phyloP scores from a whole-genome alignment of 169 alveolate species.

The Cryptosporidium muris region DNA sequence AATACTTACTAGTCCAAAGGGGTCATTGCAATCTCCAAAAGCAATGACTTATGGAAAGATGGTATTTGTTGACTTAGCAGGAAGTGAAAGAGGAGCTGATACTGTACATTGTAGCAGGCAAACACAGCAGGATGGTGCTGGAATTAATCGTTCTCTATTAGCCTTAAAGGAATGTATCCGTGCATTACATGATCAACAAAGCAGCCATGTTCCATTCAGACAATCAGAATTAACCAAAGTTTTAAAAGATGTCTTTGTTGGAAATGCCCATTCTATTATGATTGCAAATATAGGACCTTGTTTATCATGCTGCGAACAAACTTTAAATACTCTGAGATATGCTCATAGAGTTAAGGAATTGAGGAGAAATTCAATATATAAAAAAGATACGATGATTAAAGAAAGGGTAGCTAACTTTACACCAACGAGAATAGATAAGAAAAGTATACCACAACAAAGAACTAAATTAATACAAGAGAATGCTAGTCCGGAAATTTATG shows the following conservation, averaged over 20 bases:
- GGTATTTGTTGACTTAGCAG: constrained; percentile 97
- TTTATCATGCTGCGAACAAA: constrained; percentile 95
- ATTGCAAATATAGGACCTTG: constrained; percentile 98
- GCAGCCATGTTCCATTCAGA: constrained; percentile 98
- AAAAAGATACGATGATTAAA: constrained; percentile 61
- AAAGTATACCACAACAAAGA: constrained; percentile 4
- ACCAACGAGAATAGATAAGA: no score
- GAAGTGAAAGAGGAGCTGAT: constrained; percentile 99
- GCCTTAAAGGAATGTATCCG: constrained; percentile 99
- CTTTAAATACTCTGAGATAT: constrained; percentile 96
- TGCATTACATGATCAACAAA: constrained; percentile 95
- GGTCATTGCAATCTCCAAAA: constrained; percentile 51
- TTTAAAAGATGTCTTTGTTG: constrained; percentile 94
- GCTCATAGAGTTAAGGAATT: constrained; percentile 96
- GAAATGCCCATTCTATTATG: constrained; percentile 97
- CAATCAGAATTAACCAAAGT: constrained; percentile 95
- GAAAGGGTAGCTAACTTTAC: constrained; percentile 1
- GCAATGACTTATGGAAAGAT: constrained; percentile 85
- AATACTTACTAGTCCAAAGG: constrained; percentile 30
- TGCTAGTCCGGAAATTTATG: constrained; percentile 44
- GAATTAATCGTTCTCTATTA: constrained; percentile 96
- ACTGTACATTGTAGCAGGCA: constrained; percentile 93
- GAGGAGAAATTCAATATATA: constrained; percentile 78
- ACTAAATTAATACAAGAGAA: constrained; percentile 30
- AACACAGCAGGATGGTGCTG: constrained; percentile 98